phyloP scores from a whole-genome alignment of 2,329 filamentous ascomycete species.

The Talaromyces sp. region DNA sequence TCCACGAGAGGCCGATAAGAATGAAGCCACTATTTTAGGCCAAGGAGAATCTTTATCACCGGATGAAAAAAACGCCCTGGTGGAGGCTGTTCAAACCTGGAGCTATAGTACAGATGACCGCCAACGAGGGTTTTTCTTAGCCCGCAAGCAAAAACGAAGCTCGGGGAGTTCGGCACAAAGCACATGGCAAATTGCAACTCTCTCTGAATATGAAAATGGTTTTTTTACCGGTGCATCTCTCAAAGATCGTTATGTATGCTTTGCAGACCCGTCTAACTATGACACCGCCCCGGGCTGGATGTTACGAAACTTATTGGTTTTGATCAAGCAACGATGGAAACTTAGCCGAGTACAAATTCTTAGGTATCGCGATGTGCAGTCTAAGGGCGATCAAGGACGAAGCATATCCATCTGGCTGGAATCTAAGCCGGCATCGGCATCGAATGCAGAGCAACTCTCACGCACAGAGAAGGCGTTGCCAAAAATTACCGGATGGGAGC shows the following conservation, averaged over 20 bases:
- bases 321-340: slow-evolving; percentile 80
- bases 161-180: slow-evolving; percentile 3
- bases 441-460: slow-evolving; percentile 30
- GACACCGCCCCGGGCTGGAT: slow-evolving; percentile 88
- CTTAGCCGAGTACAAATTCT: slow-evolving; percentile 78
- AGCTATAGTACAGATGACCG: slow-evolving; percentile 76
- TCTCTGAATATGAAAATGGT: slow-evolving; percentile 78
- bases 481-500: slow-evolving; percentile 94
- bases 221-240: slow-evolving; percentile 76
- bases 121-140: slow-evolving; percentile 95
- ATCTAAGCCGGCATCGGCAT: slow-evolving; percentile 28
- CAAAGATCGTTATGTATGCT: slow-evolving; percentile 81
- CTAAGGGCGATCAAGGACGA: slow-evolving; percentile 74
- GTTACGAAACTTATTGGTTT: slow-evolving; percentile 81
- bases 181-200: slow-evolving; percentile 72
- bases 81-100: slow-evolving; percentile 86
- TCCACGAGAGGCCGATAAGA: slow-evolving; percentile 22
- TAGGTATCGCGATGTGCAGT: slow-evolving; percentile 84
- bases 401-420: slow-evolving; percentile 75
- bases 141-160: slow-evolving; percentile 54
- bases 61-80: slow-evolving; percentile 75
- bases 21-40: slow-evolving; percentile 9
- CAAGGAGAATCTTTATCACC: slow-evolving; percentile 55
- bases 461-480: slow-evolving; percentile 59
- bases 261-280: slow-evolving; percentile 92